Percentiles rank a stretch among this genome's conserved stretches.
Evolutionary conservation across 106 monocot genomes (phyloP).

Genomic region (Gastrodia elata): DNA sequence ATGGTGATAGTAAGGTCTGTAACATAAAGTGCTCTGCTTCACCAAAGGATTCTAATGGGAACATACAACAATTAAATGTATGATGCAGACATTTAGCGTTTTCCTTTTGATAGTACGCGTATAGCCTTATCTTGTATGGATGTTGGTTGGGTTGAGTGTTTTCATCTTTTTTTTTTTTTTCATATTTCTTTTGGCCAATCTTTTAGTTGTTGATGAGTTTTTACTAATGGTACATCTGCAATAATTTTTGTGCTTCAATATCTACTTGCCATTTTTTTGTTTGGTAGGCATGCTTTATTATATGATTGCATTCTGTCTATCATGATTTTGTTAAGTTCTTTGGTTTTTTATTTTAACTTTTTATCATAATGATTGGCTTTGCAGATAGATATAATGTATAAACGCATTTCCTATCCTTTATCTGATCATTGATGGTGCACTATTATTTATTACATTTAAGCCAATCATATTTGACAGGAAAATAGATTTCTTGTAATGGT

Average conservation of each 20-base stretch:
- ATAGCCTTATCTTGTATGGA: background rate
- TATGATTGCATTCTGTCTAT: background rate
- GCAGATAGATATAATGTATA: background rate
- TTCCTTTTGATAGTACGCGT: background rate
- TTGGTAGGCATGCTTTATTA: background rate
- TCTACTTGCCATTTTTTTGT: background rate
- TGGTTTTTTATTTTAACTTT: background rate
- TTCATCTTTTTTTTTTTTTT: background rate
- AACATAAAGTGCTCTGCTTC: background rate
- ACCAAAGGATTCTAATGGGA: background rate
- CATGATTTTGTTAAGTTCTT: background rate
- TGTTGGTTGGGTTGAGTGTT: background rate
- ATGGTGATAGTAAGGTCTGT: background rate
- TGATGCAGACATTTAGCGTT: background rate
- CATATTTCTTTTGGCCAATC: background rate
- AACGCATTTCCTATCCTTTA: background rate
- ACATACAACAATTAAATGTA: background rate
- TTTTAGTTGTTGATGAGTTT: background rate
- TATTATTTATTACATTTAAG: background rate
- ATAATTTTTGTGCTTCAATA: background rate
- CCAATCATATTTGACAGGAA: slow-evolving; percentile 36
- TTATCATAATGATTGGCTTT: background rate
- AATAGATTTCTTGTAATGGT: slow-evolving; percentile 99
- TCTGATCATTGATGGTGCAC: background rate
- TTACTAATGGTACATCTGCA: background rate